Conservation (phyloP, 2,329 filamentous ascomycete genomes). For the Colletotrichum shisoi region DNA sequence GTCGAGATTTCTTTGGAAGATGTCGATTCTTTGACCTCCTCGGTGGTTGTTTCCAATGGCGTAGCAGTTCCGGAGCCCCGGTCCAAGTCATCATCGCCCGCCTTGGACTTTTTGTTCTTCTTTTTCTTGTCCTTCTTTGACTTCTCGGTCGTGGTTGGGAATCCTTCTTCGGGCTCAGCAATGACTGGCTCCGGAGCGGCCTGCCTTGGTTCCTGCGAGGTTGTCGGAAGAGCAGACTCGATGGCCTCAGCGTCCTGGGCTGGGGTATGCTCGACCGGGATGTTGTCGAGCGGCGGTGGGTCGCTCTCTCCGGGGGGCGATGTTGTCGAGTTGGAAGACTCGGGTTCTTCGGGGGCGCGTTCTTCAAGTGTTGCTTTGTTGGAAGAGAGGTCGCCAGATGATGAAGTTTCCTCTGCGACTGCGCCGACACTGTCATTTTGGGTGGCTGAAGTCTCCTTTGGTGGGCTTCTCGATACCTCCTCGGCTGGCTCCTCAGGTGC, state of each 20-base stretch:
- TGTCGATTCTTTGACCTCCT: neutral
- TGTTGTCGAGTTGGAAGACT: neutral
- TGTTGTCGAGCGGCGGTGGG: neutral
- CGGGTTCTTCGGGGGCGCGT: neutral
- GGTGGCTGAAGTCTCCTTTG: neutral
- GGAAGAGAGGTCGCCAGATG: neutral
- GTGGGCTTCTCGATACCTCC: neutral
- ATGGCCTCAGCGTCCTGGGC: neutral
- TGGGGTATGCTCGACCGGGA: neutral
- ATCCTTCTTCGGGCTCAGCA: slow-evolving; percentile 6
- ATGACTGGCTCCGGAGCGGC: neutral
- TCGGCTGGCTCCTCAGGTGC: neutral
- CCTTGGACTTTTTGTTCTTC: slow-evolving; percentile 29
- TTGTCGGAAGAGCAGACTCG: neutral
- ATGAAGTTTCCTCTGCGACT: neutral
- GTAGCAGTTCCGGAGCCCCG: slow-evolving; percentile 25
- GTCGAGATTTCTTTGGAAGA: neutral
- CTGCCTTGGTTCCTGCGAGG: neutral
- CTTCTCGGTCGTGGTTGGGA: slow-evolving; percentile 34
- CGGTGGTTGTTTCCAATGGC: slow-evolving; percentile 16
- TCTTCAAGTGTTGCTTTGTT: neutral
- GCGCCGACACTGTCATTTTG: neutral
- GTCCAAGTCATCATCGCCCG: slow-evolving; percentile 16
- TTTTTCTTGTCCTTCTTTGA: slow-evolving; percentile 45
- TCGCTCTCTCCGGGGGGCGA: neutral